These are phyloP conservation scores for Termitomyces sp. DNA, from an alignment of 768 basidiomycete genomes.

Conservation along the genomic window DNA sequence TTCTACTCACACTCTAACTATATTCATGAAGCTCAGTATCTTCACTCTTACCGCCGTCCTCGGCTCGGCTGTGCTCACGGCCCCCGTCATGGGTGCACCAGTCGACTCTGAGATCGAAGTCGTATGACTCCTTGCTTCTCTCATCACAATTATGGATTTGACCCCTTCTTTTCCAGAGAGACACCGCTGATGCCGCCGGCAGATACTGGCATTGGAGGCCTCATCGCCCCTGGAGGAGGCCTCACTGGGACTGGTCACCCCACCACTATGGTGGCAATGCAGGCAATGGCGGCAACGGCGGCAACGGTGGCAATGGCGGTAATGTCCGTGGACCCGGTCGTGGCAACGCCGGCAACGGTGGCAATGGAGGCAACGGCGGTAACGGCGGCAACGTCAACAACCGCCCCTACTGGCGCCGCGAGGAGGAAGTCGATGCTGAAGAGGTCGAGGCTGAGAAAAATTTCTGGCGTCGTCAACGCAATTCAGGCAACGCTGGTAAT, in stretches of 20 bases:
- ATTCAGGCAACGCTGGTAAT: conserved; percentile 4
- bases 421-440: not conserved
- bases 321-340: too few species aligned
- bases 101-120: not conserved
- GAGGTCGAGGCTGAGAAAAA: not conserved
- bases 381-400: too few species aligned
- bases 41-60: conserved; percentile 7
- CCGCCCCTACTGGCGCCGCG: not conserved
- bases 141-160: not conserved
- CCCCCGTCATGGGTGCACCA: conserved; percentile 6
- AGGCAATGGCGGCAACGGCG: too few species aligned
- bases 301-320: too few species aligned
- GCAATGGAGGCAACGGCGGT: too few species aligned
- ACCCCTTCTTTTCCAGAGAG: not conserved
- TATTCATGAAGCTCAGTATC: conserved; percentile 8
- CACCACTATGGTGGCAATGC: not conserved
- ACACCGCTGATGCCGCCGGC: not conserved
- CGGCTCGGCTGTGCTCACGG: conserved; percentile 4
- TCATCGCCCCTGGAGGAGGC: not conserved
- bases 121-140: not conserved
- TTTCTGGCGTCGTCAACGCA: not conserved
- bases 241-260: not conserved
- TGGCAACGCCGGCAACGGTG: too few species aligned
- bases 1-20: not conserved
- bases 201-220: not conserved